phyloP scores from a whole-genome alignment of 306 rosid species.

The Pyrus betulifolia region DNA sequence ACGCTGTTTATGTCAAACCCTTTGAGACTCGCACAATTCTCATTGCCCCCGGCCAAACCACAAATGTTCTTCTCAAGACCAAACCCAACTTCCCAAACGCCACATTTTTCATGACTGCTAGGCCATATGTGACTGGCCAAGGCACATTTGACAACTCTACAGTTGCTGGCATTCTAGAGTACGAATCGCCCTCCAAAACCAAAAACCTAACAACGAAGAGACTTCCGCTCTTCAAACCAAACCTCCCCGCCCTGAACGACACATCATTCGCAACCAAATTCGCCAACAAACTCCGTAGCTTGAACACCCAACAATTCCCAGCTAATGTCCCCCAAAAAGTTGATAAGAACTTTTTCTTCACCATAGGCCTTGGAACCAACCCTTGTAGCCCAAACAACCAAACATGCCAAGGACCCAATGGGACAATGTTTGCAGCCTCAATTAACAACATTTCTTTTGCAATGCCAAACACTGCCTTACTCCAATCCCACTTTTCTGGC shows the following conservation, averaged over 20 bases:
- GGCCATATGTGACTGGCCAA: slow-evolving; percentile 45
- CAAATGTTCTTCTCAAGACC: slow-evolving; percentile 53
- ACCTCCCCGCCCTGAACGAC: slow-evolving; percentile 53
- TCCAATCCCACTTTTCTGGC: slow-evolving; percentile 49
- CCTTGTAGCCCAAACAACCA: slow-evolving; percentile 36
- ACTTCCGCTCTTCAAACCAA: slow-evolving; percentile 36
- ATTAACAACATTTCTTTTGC: slow-evolving; percentile 52
- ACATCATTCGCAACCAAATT: slow-evolving; percentile 47
- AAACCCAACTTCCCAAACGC: slow-evolving; percentile 47
- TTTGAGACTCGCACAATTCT: slow-evolving; percentile 39
- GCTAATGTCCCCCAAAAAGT: slow-evolving; percentile 60
- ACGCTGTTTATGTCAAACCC: slow-evolving; percentile 57
- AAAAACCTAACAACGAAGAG: slow-evolving; percentile 17
- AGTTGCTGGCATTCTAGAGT: slow-evolving; percentile 53
- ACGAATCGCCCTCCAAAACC: slow-evolving; percentile 14
- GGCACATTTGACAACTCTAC: slow-evolving; percentile 74
- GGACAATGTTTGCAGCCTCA: slow-evolving; percentile 60
- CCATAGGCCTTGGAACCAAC: slow-evolving; percentile 53
- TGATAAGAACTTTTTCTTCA: slow-evolving; percentile 52
- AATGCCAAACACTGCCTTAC: slow-evolving; percentile 44
- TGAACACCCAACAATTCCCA: slow-evolving; percentile 37
- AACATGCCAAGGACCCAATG: slow-evolving; percentile 65
- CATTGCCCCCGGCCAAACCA: slow-evolving; percentile 60
- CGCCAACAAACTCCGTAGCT: slow-evolving; percentile 34
- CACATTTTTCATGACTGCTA: slow-evolving; percentile 51